Conservation (phyloP, 495 filamentous ascomycete species). For the Hypoxylon crocopeplum region DNA sequence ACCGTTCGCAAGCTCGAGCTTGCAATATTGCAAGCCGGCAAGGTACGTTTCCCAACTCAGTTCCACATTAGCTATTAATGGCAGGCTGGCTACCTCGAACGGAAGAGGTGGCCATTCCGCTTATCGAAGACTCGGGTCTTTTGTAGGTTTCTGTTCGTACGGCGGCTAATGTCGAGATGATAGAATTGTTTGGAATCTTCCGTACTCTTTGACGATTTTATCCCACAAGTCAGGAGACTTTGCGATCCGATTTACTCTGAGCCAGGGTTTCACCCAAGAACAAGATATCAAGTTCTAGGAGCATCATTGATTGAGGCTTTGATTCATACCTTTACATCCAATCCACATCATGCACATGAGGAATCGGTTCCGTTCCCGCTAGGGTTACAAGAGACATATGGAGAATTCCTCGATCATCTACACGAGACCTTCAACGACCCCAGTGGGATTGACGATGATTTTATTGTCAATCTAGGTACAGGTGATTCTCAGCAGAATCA, state of each 20-base stretch:
- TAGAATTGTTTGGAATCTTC: conserved; percentile 43
- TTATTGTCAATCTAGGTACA: conserved; percentile 1
- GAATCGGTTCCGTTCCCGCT: conserved; percentile 15
- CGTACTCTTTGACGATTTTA: conserved; percentile 43
- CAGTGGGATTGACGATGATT: neutral
- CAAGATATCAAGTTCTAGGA: conserved; percentile 46
- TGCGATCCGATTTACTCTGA: conserved; percentile 51
- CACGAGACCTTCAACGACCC: conserved; percentile 14
- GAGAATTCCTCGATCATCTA: conserved; percentile 28
- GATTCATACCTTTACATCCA: conserved; percentile 25
- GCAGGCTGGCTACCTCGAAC: neutral
- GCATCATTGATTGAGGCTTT: conserved; percentile 47
- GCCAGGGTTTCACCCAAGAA: conserved; percentile 40
- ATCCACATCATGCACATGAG: conserved; percentile 24
- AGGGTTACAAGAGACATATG: conserved; percentile 5
- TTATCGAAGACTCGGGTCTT: neutral
- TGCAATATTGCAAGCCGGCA: conserved; percentile 53
- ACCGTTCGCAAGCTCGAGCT: conserved; percentile 52
- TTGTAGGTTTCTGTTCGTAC: neutral
- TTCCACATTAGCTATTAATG: neutral
- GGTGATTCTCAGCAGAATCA: conserved; percentile 21
- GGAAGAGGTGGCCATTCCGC: neutral
- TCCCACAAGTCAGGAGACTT: conserved; percentile 40
- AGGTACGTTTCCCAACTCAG: conserved; percentile 43
- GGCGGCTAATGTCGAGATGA: conserved; percentile 26